These are phyloP conservation scores for Pelargonium cotyledonis DNA, from an alignment of 441 rosid genomes.

Conservation along the genomic window DNA sequence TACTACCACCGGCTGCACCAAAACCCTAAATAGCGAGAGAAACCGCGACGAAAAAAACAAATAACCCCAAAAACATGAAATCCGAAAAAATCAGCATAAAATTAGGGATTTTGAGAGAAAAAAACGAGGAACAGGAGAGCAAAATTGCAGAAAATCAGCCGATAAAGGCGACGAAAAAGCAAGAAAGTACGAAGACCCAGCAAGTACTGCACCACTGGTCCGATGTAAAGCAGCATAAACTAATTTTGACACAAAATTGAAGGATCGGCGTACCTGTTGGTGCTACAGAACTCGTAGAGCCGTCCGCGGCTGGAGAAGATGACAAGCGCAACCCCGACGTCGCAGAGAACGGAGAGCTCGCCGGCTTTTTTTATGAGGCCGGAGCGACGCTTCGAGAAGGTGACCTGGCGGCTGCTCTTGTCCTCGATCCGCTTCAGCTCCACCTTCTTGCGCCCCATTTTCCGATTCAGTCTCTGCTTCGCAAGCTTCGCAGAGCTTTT, in stretches of 20 bases:
- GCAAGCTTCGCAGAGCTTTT: no score
- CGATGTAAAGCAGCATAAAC: neutral
- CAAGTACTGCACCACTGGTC: neutral
- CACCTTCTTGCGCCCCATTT: constrained; percentile 52
- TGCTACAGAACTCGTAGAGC: constrained; percentile 52
- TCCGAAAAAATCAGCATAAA: neutral
- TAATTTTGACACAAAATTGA: no score
- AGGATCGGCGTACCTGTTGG: neutral
- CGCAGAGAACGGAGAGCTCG: constrained; percentile 54
- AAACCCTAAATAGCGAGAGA: neutral
- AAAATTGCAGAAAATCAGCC: neutral
- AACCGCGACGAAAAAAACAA: neutral
- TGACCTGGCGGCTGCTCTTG: constrained; percentile 56
- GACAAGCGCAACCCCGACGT: constrained; percentile 53
- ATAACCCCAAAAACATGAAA: neutral
- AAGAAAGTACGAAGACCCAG: neutral
- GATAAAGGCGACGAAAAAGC: neutral
- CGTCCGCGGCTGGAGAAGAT: constrained; percentile 63
- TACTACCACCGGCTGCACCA: neutral
- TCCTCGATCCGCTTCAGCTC: constrained; percentile 59
- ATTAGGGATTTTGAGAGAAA: neutral
- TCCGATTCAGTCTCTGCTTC: no score
- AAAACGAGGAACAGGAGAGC: no score
- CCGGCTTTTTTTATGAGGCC: constrained; percentile 64
- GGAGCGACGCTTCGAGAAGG: constrained; percentile 57